Evolutionary conservation across 805 yeast species (phyloP).

Genomic region (Candida bentonensis): DNA sequence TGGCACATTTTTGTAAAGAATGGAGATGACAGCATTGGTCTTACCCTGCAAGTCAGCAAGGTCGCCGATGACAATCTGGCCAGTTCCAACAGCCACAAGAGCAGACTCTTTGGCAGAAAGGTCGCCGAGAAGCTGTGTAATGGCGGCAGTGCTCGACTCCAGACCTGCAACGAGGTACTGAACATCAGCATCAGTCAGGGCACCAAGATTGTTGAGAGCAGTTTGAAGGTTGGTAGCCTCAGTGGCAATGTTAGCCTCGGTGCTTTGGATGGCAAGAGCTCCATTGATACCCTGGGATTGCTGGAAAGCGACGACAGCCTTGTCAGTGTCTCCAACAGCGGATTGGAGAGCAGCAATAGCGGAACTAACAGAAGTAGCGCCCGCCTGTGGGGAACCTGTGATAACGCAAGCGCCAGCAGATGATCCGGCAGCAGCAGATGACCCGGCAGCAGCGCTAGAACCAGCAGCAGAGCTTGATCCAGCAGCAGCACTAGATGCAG

Average conservation of each 20-base stretch:
- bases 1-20: conserved; percentile 6
- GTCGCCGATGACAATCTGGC: conserved; percentile 13
- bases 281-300: conserved; percentile 14
- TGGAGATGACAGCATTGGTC: conserved; percentile 10
- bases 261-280: conserved; percentile 18
- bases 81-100: conserved; percentile 13
- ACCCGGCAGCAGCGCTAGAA: conserved; percentile 6
- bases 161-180: background rate
- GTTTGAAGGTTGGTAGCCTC: conserved; percentile 10
- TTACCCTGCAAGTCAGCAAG: conserved; percentile 11
- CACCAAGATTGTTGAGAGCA: background rate
- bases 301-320: conserved; percentile 5
- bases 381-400: conserved; percentile 2
- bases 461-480: conserved; percentile 4
- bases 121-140: conserved; percentile 11
- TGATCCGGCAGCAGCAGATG: conserved; percentile 7
- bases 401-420: too few relatives aligned
- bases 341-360: conserved; percentile 8
- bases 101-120: conserved; percentile 14
- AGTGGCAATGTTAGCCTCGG: conserved; percentile 10
- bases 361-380: conserved; percentile 5
- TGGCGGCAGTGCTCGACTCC: conserved; percentile 5
- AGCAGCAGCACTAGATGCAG: conserved; percentile 7
- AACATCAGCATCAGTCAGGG: background rate
- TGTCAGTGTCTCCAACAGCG: conserved; percentile 7